Base-by-base conservation (phyloP, 1,139 yeast genomes). In the Debaryomycetaceae sp. region DNA sequence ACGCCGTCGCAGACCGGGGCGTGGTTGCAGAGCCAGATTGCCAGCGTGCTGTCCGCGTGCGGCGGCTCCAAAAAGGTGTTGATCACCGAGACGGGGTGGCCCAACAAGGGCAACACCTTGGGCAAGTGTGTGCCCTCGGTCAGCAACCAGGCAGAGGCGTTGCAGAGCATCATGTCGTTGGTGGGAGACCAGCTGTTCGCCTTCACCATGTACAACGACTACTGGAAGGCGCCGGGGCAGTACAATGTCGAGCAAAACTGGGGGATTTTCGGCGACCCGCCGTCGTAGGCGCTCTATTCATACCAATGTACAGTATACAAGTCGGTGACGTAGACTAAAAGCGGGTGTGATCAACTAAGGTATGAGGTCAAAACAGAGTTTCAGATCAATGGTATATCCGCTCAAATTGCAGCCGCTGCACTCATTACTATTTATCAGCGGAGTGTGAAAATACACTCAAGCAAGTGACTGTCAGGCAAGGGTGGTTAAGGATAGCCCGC, bases 21-120 rank as follows among this genome's bases (percentile, higher is more conserved):
- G 15, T 83, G 88, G 86, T 66, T 82, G 48, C 49, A 74, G 49
- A 53, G 64, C 42, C 88, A 81, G 62, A 78, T 83, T 49, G 66
- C 77, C 48, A 66, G 76, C 56, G 83, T 83, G 48, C 67, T 74
- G 59, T 56, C 71, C 43, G 78, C 78, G 32, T 83, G 91, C 68
- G 76, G 75, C 46, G 71, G 74, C 46, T 46, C 58, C 35, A 80
- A 82, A 60, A 45, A 54, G 23, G 75, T 79, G 32, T 58, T 79
- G 45, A 75, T 82, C 46, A 75, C 83, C 31, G 93, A 83, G 62
- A 71, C 86, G 34, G 93, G 93, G 35, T 83, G 91, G 91, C 93
- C 93, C 49, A 74, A 82, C 29, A 55, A 71, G 48, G 91, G 91
- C 56, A 61, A 72, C 45, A 58, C 75, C 36, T 70, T 64, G 49